Conservation (phyloP, 148 eudicot genomes). For the Rhododendron kiyosumense region DNA sequence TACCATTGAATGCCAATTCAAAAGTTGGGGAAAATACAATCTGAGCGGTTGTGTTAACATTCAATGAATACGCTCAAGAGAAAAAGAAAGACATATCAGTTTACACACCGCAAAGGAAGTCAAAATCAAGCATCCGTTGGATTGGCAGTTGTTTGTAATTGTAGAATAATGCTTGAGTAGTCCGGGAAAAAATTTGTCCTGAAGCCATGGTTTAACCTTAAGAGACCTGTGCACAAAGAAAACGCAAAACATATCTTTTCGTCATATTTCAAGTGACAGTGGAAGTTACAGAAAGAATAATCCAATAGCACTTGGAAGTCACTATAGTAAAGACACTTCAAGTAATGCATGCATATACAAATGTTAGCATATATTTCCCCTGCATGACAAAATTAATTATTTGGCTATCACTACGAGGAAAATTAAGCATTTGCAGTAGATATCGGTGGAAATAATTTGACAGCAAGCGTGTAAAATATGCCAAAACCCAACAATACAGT, state of each 20-base stretch:
- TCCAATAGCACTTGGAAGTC: not conserved
- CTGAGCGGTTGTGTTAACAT: not conserved
- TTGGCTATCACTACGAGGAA: not conserved
- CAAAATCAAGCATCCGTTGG: conserved; percentile 99
- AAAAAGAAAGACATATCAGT: not conserved
- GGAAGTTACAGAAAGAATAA: not conserved
- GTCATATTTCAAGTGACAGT: not conserved
- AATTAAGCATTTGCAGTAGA: not conserved
- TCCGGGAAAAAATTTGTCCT: conserved; percentile 88
- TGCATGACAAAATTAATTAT: not conserved
- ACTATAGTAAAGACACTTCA: not conserved
- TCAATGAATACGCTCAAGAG: not conserved
- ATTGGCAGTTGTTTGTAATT: conserved; percentile 92
- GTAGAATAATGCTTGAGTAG: conserved; percentile 94
- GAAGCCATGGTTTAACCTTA: conserved; percentile 65
- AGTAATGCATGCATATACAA: not conserved
- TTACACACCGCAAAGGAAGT: conserved; percentile 86
- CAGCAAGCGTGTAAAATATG: not conserved
- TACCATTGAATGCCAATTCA: not conserved
- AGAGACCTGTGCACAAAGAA: conserved; percentile 26
- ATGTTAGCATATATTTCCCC: not conserved
- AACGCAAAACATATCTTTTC: not conserved
- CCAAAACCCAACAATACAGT: not conserved
- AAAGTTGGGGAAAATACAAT: not conserved
- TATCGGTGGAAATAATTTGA: not conserved